These are phyloP conservation scores for Fragaria nilgerrensis DNA, from an alignment of 306 rosid genomes.

Conservation along the genomic window DNA sequence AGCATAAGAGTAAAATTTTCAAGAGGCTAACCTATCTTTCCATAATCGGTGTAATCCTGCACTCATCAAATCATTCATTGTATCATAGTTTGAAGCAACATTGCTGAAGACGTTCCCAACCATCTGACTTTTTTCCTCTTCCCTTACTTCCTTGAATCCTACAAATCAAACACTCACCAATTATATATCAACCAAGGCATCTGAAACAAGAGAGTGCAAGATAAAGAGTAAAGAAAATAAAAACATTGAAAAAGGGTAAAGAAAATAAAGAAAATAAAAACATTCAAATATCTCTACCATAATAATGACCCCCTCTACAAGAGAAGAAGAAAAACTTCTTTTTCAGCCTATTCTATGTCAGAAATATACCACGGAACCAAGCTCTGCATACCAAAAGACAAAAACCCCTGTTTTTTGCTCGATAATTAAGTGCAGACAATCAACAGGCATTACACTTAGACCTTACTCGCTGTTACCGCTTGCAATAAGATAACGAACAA, in stretches of 20 bases:
- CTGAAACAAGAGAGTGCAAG: neutral
- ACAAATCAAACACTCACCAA: conserved; percentile 12
- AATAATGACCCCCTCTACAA: neutral
- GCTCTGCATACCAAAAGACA: neutral
- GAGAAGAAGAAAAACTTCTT: neutral
- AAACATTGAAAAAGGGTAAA: neutral
- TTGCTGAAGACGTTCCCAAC: conserved; percentile 86
- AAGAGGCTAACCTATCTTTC: conserved; percentile 73
- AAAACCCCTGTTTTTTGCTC: neutral
- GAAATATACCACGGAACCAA: neutral
- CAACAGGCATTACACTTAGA: neutral
- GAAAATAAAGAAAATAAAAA: neutral
- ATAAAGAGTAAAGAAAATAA: neutral
- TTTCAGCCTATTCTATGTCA: neutral
- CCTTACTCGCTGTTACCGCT: neutral
- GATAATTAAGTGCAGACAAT: neutral
- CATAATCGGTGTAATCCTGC: conserved; percentile 91
- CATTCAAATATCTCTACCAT: neutral
- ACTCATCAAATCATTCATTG: conserved; percentile 95
- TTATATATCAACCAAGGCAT: conserved; percentile 11
- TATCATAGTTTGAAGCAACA: conserved; percentile 83
- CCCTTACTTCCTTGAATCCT: conserved; percentile 88
- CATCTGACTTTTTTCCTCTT: conserved; percentile 82
- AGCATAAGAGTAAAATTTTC: neutral
- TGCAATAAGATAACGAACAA: neutral